Percentiles rank a stretch among this genome's conserved stretches.
These are phyloP conservation scores for Claviceps quebecensis DNA, from an alignment of 2,329 filamentous ascomycete genomes.

Conservation along the genomic window DNA sequence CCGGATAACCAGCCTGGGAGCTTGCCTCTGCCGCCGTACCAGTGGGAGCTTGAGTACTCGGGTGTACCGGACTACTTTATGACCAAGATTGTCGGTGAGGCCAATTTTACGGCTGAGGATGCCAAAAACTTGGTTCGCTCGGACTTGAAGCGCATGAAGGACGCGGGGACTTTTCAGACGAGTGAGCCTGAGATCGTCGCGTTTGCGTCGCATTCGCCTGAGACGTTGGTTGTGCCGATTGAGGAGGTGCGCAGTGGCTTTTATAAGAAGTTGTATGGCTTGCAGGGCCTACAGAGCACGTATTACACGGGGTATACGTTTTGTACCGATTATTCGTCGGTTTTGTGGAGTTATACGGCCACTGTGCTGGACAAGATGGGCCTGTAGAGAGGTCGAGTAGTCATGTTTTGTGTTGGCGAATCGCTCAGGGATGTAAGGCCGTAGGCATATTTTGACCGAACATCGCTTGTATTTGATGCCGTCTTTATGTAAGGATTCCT, in stretches of 20 bases:
- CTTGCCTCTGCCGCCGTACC: slow-evolving; percentile 9
- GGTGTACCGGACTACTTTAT: slow-evolving; percentile 3
- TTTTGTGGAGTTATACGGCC: slow-evolving; percentile 14
- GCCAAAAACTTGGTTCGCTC: slow-evolving; percentile 7
- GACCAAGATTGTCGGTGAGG: slow-evolving; percentile 6
- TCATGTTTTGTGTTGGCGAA: background rate
- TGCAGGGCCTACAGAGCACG: slow-evolving; percentile 22
- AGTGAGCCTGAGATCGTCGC: slow-evolving; percentile 14
- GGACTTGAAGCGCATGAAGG: slow-evolving; percentile 4
- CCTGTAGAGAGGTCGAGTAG: background rate
- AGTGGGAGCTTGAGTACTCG: slow-evolving; percentile 3
- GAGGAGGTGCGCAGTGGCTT: slow-evolving; percentile 19
- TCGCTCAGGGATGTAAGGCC: background rate
- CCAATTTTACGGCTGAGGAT: slow-evolving; percentile 6
- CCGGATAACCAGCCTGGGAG: slow-evolving; percentile 7
- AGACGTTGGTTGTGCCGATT: slow-evolving; percentile 13
- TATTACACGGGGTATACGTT: slow-evolving; percentile 20
- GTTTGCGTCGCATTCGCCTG: slow-evolving; percentile 17
- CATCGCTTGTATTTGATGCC: too few species aligned
- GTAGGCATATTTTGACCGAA: too few species aligned
- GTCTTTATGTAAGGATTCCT: too few species aligned
- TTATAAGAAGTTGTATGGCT: slow-evolving; percentile 17
- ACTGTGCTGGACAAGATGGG: slow-evolving; percentile 5
- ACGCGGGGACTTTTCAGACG: background rate
- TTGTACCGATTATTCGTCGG: slow-evolving; percentile 13